phyloP scores from a whole-genome alignment of 2,329 filamentous ascomycete genomes.

The Colletotrichum camelliae region DNA sequence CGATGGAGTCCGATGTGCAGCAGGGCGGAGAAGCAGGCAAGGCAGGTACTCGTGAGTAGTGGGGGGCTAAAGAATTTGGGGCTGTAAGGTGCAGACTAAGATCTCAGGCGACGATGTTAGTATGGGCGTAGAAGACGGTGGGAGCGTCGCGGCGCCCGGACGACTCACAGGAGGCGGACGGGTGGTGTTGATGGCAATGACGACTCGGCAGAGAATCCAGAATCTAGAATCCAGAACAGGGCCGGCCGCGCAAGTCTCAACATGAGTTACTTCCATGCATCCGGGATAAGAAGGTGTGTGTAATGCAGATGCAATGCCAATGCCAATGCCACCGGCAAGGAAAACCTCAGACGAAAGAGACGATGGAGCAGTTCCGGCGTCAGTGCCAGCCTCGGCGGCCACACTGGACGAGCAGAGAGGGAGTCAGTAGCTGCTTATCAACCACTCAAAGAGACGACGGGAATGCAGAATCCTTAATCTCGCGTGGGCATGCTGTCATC shows the following conservation, averaged over 20 bases:
- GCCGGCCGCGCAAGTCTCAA: neutral
- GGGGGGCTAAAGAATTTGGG: neutral
- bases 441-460: neutral
- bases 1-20: neutral
- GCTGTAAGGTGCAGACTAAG: neutral
- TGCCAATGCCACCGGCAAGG: neutral
- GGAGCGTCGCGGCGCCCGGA: neutral
- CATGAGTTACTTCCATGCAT: neutral
- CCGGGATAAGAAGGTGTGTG: neutral
- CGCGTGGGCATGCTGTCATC: neutral
- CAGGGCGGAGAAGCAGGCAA: neutral
- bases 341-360: constrained; percentile 11
- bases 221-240: neutral
- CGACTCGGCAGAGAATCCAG: too few species aligned
- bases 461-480: neutral
- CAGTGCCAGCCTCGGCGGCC: neutral
- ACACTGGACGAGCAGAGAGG: neutral
- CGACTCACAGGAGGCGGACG: neutral
- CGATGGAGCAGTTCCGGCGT: neutral
- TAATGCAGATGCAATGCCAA: neutral
- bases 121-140: neutral
- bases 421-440: neutral
- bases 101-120: constrained; percentile 12
- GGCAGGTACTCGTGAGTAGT: neutral
- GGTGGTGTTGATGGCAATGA: neutral